phyloP scores from a whole-genome alignment of 805 yeast genomes.

The Candida rishiriensis region DNA sequence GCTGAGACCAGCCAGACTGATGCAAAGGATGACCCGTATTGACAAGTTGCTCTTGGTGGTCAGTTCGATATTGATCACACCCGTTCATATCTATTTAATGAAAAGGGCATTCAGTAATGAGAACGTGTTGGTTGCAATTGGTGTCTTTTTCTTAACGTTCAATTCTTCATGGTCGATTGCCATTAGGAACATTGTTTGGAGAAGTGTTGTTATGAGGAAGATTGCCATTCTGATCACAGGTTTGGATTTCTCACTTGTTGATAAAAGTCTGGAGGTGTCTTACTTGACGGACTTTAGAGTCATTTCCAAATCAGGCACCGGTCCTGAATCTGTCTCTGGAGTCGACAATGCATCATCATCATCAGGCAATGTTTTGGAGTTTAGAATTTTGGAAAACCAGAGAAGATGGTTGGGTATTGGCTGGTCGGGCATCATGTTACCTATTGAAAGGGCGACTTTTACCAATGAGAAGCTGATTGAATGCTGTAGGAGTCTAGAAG shows the following conservation, averaged over 20 bases:
- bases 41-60: constrained; percentile 31
- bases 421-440: constrained; percentile 48
- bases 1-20: constrained; percentile 31
- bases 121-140: constrained; percentile 30
- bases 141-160: constrained; percentile 37
- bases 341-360: too few relatives aligned
- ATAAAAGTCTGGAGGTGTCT: constrained; percentile 12
- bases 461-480: constrained; percentile 37
- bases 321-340: constrained; percentile 11
- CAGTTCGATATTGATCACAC: constrained; percentile 36
- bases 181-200: constrained; percentile 43
- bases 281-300: constrained; percentile 8
- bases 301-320: background rate
- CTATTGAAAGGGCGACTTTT: constrained; percentile 47
- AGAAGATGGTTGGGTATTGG: constrained; percentile 62
- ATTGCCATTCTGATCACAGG: constrained; percentile 40
- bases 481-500: constrained; percentile 26
- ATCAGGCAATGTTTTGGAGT: constrained; percentile 41
- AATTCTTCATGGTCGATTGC: constrained; percentile 47
- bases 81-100: constrained; percentile 37
- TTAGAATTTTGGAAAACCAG: constrained; percentile 52
- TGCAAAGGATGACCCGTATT: constrained; percentile 6
- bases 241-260: constrained; percentile 20
- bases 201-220: constrained; percentile 40
- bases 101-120: constrained; percentile 31